Evolutionary conservation across 805 yeast species (phyloP), one percentile per base, ranked within the genome.

Genomic region (Suhomyces sp.): DNA sequence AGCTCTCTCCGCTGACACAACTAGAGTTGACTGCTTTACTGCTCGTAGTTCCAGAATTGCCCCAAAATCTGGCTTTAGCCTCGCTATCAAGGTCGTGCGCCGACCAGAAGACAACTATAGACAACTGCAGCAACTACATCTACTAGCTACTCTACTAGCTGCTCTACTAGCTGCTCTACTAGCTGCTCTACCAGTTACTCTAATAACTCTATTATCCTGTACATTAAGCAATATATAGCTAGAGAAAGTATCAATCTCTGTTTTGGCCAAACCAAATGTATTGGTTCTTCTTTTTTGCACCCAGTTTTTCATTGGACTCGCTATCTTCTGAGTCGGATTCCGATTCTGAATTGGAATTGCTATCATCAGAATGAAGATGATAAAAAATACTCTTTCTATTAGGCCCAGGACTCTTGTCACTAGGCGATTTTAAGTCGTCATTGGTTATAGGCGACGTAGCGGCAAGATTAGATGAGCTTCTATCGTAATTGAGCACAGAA

Each of bases 231-330:
- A 27, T 27, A 27, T 27, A 27, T 27, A 27, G 29, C 29, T 10
- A 8, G 27, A 25, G 9, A 25, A 7, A 25, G 9, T 4, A 25
- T 25, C 13, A 29, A 29, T 29, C 9, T 31, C 35, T 31, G 29
- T 47, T 72, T 56, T 67, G 69, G 9, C 77, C 76, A 60, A 73
- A 70, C 77, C 78, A 73, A 53, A 66, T 58, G 57, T 66, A 66
- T 53, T 62, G 63, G 41, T 54, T 53, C 12, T 50, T 56, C 37
- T 52, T 53, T 44, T 59, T 55, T 17, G 15, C 56, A 45, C 43
- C 48, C 19, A n/a, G n/a, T n/a, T 59, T 61, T 20, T 55, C 60
- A 19, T 57, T 60, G n/a, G 35, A 17, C 21, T 40, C 31, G n/a
- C n/a, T 13, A 10, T 39, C 43, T 15, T 48, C 54, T 4, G 50